These are phyloP conservation scores for Acacia melanoxylon DNA, from an alignment of 306 rosid species.

Conservation along the genomic window DNA sequence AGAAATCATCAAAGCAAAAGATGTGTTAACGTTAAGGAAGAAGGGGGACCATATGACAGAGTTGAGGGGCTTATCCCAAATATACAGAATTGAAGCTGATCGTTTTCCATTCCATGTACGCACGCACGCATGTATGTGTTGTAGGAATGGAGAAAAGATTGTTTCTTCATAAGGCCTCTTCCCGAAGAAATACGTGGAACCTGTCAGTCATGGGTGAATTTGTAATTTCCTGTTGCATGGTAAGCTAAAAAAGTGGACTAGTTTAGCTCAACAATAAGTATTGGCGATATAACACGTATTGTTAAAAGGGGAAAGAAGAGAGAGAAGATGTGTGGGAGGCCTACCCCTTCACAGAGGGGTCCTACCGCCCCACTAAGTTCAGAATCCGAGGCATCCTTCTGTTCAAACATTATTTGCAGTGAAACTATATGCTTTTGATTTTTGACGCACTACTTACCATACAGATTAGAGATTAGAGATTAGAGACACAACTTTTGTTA, in stretches of 20 bases:
- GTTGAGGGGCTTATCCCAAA: neutral
- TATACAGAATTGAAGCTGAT: neutral
- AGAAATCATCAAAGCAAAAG: neutral
- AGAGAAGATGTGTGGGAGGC: neutral
- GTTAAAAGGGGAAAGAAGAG: neutral
- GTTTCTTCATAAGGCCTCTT: neutral
- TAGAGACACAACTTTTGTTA: neutral
- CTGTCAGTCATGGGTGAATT: neutral
- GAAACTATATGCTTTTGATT: slow-evolving; percentile 36
- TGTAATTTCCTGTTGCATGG: neutral
- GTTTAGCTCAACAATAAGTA: neutral
- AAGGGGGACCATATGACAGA: neutral
- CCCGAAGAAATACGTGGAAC: neutral
- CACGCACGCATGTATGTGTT: neutral
- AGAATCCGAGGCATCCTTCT: slow-evolving; percentile 60
- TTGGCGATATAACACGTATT: neutral
- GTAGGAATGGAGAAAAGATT: neutral
- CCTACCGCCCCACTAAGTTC: slow-evolving; percentile 54
- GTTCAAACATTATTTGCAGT: neutral
- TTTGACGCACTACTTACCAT: neutral
- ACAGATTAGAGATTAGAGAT: neutral
- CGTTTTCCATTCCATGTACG: neutral
- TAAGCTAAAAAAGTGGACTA: neutral
- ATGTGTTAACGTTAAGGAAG: neutral
- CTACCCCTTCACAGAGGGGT: slow-evolving; percentile 42